Base-by-base conservation (phyloP, 2,329 filamentous ascomycete genomes). In the Botrytis byssoidea region DNA sequence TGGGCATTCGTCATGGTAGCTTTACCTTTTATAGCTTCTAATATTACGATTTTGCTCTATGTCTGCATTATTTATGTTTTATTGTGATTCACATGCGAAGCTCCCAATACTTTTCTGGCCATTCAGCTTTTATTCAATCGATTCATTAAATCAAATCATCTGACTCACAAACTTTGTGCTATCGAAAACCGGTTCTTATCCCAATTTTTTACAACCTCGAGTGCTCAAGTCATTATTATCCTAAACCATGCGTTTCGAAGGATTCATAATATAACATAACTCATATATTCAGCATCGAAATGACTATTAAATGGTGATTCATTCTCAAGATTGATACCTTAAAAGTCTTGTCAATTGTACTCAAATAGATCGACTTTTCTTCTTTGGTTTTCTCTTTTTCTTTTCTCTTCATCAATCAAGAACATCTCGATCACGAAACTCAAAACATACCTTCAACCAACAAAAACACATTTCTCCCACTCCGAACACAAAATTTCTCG, bases 121-220 rank as follows among this genome's bases (percentile, higher is more conserved):
- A 44, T 22, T 32, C 4, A 32, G n/a, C 8, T 32, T 44, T 20
- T 65, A 32, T 29, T 32, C 1, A 22, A 18, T 2, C 5, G 5
- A 32, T 4, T 7, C 4, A 42, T 22, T 12, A 44, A 2, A 29
- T 3, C 12, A 6, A 22, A 10, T 0, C 18, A 12, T 20, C 12
- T n/a, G 4, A 22, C 10, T 64, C 16, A 18, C n/a, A 8, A 29
- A 42, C 1, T 6, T 29, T 64, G 8, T 10, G 29, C 9, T 12
- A 32, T 32, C 2, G 10, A 22, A 22, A 22, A 8, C 20, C 22
- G 2, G 25, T 64, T 20, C 22, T 4, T 51, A n/a, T 25, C 10
- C 20, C 22, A 37, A 20, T 8, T 5, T 37, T 35, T 7, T 25
- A 10, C 7, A 8, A 2, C 16, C 20, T 29, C 40, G 5, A 6